phyloP scores from a whole-genome alignment of 2,329 filamentous ascomycete species.

The Thelonectria blattea region DNA sequence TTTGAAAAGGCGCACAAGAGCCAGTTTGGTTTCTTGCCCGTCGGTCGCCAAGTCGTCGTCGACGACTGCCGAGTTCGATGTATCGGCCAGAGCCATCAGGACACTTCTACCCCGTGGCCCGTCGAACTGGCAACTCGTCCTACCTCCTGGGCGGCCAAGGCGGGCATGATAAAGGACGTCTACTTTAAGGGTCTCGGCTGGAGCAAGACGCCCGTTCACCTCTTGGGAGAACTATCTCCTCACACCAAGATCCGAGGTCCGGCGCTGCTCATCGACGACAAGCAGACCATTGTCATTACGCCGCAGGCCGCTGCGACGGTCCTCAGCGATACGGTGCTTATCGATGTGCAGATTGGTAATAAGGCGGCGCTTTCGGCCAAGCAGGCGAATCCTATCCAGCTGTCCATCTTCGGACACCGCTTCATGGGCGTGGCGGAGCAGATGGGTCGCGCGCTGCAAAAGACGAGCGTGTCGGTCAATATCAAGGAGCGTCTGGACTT shows the following conservation, averaged over 20 bases:
- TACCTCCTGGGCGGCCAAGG: conserved; percentile 61
- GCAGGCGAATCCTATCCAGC: conserved; percentile 74
- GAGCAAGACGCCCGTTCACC: conserved; percentile 78
- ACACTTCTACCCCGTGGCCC: conserved; percentile 83
- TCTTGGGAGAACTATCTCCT: conserved; percentile 72
- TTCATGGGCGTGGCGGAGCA: conserved; percentile 88
- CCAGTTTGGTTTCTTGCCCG: conserved; percentile 87
- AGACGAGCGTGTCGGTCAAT: conserved; percentile 79
- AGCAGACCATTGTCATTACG: conserved; percentile 88
- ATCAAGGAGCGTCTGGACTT: conserved; percentile 83
- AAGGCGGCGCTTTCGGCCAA: conserved; percentile 29
- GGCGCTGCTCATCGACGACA: conserved; percentile 83
- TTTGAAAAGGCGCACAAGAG: conserved; percentile 86
- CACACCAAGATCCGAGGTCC: conserved; percentile 78
- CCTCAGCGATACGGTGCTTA: conserved; percentile 84
- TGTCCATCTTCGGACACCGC: conserved; percentile 78
- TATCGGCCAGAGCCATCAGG: conserved; percentile 81
- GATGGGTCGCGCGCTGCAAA: conserved; percentile 79
- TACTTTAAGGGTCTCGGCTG: conserved; percentile 81
- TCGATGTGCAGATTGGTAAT: conserved; percentile 70
- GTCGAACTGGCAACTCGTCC: conserved; percentile 71
- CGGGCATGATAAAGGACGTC: conserved; percentile 69
- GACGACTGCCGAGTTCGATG: conserved; percentile 87
- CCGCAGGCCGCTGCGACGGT: conserved; percentile 78
- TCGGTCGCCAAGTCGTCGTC: conserved; percentile 82